Evolutionary conservation across 2,329 filamentous ascomycete species (phyloP), one percentile per base, ranked within the genome.

Genomic region (Byssochlamys sp.): DNA sequence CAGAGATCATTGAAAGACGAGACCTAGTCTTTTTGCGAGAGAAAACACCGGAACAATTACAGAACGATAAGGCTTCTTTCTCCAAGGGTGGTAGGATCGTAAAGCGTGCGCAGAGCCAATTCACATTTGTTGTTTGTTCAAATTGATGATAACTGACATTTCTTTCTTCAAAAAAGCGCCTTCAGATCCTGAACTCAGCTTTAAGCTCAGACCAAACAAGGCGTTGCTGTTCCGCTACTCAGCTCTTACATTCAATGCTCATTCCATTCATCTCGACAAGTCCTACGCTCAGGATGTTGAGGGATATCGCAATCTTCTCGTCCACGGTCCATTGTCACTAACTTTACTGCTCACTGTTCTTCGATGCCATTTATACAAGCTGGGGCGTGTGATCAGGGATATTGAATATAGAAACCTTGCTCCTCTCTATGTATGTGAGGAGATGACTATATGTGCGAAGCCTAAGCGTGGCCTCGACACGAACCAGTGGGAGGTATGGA

Each of bases 231-330:
- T 95, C 75, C 85, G 91, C 58, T 97, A 92, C 78, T 94, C 88
- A 24, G 91, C 91, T 0, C 82, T 99, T 33, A 92, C 89, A 2
- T 91, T 90, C 78, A 99, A 99, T 72, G 90, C 90, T 1, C 94
- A 99, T 73, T 80, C 82, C 14, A 96, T 99, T 64, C 94, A 99
- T 74, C 80, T 95, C 25, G 89, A 96, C 71, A 81, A 80, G 1
- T 68, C 80, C 50, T 95, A 90, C 73, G 85, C 85, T 55, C 80
- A 81, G 45, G 76, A 82, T 11, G 77, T 85, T 11, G 94, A 97
- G 71, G 88, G 88, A 10, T 86, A 95, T 69, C 80, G 80, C 4
- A 82, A 85, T 59, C 77, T 90, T 27, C 80, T 97, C 14, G 89
- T 97, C 57, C 94, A 97, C 67, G 94, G 94, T 0, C 92, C 94